Evolutionary conservation across 2,329 filamentous ascomycete species (phyloP).

Genomic region (Byssothecium circinans): DNA sequence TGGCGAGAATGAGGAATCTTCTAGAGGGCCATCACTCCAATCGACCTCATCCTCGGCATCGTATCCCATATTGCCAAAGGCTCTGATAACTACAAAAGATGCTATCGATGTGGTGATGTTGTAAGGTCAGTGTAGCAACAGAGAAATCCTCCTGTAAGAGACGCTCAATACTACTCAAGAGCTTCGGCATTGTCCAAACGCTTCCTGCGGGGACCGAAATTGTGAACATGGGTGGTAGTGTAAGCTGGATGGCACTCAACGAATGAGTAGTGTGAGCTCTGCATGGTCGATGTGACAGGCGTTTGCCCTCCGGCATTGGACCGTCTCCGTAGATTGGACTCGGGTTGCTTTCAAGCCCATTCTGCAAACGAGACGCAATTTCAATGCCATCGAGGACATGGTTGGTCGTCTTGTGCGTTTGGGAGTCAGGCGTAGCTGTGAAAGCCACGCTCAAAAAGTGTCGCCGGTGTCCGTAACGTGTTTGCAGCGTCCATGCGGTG

Average conservation of each 20-base stretch:
- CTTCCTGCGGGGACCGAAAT: background rate
- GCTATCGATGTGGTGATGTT: background rate
- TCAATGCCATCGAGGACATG: background rate
- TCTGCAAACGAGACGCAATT: background rate
- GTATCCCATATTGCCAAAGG: conserved; percentile 11
- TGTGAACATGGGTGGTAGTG: background rate
- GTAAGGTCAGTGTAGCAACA: background rate
- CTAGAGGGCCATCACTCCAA: conserved; percentile 26
- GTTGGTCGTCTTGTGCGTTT: background rate
- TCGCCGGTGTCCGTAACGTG: too few species aligned
- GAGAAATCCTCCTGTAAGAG: background rate
- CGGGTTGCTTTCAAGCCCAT: background rate
- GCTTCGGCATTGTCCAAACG: conserved; percentile 1
- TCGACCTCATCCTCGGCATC: conserved; percentile 26
- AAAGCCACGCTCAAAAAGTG: too few species aligned
- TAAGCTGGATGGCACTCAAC: background rate
- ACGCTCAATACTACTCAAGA: background rate
- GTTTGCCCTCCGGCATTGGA: conserved; percentile 11
- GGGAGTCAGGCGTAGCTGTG: too few species aligned
- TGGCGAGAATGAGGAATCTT: background rate
- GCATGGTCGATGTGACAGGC: conserved; percentile 1
- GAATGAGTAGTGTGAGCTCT: background rate
- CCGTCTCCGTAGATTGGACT: background rate
- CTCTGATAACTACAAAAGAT: background rate
- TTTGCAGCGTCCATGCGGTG: too few species aligned